Base-by-base conservation (phyloP, 192 early-diverging fungal species). In the Backusella psychrophila region DNA sequence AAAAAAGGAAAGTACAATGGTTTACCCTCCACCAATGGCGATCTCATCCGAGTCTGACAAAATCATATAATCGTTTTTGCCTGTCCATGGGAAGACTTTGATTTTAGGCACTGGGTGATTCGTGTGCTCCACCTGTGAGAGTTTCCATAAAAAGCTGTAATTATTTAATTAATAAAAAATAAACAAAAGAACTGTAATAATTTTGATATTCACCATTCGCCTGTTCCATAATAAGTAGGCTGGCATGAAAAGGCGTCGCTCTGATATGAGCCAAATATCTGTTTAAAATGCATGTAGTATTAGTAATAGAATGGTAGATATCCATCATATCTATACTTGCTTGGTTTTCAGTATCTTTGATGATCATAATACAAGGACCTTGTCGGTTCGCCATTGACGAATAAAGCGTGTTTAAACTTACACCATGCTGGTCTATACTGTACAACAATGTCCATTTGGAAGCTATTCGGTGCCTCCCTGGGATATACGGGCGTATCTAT, bases 391-490 rank as follows among this genome's bases (percentile, higher is more conserved):
- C 86, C 52, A 89, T 89, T 4, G 83, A 82, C 49, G 85, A 78
- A 78, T 93, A 94, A 77, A 99, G 85, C 2, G 96, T 97, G 66
- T 91, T 85, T 66, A 99, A 84, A 76, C 91, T 93, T 69, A 95
- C 94, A 4, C 98, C 98, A 79, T 99, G 96, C 78, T 97, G 94
- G 71, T 98, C 96, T 63, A 97, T 86, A 63, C 92, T 94, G 81
- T 99, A 99, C 3, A 96, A 78, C 34, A 99, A 86, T 14, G 82
- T 89, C 94, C 94, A 96, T 66, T 81, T 88, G 44, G 90, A 82
- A 4, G 94, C 84, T 75, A 97, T 87, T 39, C 93, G 88, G 33
- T 93, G 84, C 59, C 96, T 83, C 5, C 92, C 89, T 5, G 96
- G 96, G 46, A 99, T 80, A 68, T 89, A 69, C 6, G 88, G 85